Evolutionary conservation across 352 stramenopile species (phyloP), one percentile per base, ranked within the genome.

Genomic region (Thalassiosira delicatula): DNA sequence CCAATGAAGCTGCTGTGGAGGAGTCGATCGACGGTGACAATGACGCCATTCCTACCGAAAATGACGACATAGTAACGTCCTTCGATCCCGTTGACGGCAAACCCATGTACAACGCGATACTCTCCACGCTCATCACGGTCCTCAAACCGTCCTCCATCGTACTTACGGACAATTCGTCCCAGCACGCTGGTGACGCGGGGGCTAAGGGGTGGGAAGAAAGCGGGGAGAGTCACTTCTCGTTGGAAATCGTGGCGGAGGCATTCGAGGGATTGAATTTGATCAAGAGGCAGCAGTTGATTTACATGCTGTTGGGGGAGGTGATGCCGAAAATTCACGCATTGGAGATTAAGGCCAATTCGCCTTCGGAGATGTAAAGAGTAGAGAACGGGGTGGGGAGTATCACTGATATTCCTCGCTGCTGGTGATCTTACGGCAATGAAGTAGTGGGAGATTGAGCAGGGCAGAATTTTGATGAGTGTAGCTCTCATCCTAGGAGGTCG

Each of bases 271-370:
- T 95, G 61, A 87, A 76, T 84, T 74, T 92, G 56, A 85, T 95
- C 17, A 93, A 95, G 57, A 80, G 91, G 51, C 91, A 95, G 86
- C 74, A 93, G 71, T 73, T 95, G 23, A 90, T 95, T 79, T 95
- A 93, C 65, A 91, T 92, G 83, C 66, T 94, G 27, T 81, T 94
- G 42, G 89, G 87, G 44, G 87, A 94, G 25, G 60, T 91, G 27
- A 95, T 95, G 91, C 60, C 76, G 23, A 88, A 92, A 73, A 93
- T 95, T 75, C 85, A 94, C 76, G 88, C 88, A 8, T 72, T 95
- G 68, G 81, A 93, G 75, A 94, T 94, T 79, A 73, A 74, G 23
- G 83, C 90, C 11, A 81, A 88, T 56, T 90, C 72, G 44, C 74
- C 87, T 33, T 71, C 46, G 27, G 86, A 93, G 76, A 83, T 76